Base-by-base conservation (phyloP, 768 basidiomycete species). In the Leccinellum rugosiceps region DNA sequence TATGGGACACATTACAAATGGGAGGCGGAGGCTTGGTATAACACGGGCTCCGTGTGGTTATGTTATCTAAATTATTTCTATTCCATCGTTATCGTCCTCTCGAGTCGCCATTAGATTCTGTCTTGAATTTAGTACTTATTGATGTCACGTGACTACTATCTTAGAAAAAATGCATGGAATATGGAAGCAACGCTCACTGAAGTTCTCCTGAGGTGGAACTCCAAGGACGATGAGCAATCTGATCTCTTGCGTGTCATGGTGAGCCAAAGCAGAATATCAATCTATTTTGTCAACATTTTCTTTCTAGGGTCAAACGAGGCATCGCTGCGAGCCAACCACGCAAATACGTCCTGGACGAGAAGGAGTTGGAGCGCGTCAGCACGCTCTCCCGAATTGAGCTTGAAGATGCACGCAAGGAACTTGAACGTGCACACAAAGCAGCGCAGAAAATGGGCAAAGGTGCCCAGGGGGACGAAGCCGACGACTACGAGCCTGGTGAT, bases 311-410 rank as follows among this genome's bases (percentile, higher is more conserved):
- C 26, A 85, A 85, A 60, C 82, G 90, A 53, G 95, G 97, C 9
- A 83, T 85, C 17, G 78, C 95, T 3, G 76, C 79, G 3, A 80
- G 79, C 47, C 81, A 94, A 62, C 96, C 97, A 2, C 74, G 77
- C 67, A 93, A 90, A 77, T 98, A 98, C 72, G 80, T 89, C 52
- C 84, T 98, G 30, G 93, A 97, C 67, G 92, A 95, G 67, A 76
- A 83, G 52, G 97, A 99, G 73, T 79, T 98, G 13, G 85, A 89
- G 67, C 85, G 97, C 25, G 92, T 98, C 50, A 93, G 92, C 63
- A 80, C 87, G 21, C 81, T 99, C 25, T 93, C 94, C 14, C 77
- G 85, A 52, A 89, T 94, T 56, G 89, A 94, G 67, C 82, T 96
- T 30, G 94, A 96, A 61, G 93, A 94, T 77, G 94, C 94, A 9